Base-by-base conservation (phyloP, 768 basidiomycete genomes). In the Tremella fuciformis region DNA sequence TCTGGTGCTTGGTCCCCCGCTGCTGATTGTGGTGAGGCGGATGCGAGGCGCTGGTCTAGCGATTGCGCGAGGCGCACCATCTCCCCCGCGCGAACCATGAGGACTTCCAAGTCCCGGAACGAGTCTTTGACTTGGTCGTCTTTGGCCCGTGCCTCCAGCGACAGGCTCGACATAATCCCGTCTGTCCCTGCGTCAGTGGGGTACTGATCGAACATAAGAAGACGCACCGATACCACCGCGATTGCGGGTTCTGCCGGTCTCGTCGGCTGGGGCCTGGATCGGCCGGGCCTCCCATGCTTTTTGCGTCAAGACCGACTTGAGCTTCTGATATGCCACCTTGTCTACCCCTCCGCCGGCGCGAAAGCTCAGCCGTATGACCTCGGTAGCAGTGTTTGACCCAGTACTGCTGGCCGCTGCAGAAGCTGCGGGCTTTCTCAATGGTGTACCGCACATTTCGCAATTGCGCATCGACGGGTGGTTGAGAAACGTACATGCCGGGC, bases 31-130 rank as follows among this genome's bases (percentile, higher is more conserved):
- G 42, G 42, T 8, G 39, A 41, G 39, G 42, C n/a, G 15, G 42
- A 46, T 4, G 42, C 42, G 22, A 96, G 81, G 62, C 84, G 88
- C 57, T 88, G 84, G 69, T 90, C 92, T 61, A 98, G 83, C 38
- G 93, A 87, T 52, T 86, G 86, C 2, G 94, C 92, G 21, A 97
- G 82, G 26, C 83, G 83, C 57, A 93, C 92, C 86, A 98, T 94
- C 65, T 93, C 91, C 63, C 85, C 87, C 0, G 92, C 91, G 72
- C 93, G 89, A 49, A 86, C 80, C 88, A 89, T 92, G 47, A 98
- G 78, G 0, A 87, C 87, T 72, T 97, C 91, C 34, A 98, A 82
- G 70, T 98, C 96, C 64, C 85, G 81, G 29, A 97, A 80, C 0
- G 91, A 88, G 63, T 86, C 84, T 22, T 82, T 81, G 79, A 98